A percentile compares a stretch with the other conserved stretches of the same genome.
These are phyloP conservation scores for Saururus chinensis DNA, from an alignment of 164 flowering plant genomes.

Conservation along the genomic window DNA sequence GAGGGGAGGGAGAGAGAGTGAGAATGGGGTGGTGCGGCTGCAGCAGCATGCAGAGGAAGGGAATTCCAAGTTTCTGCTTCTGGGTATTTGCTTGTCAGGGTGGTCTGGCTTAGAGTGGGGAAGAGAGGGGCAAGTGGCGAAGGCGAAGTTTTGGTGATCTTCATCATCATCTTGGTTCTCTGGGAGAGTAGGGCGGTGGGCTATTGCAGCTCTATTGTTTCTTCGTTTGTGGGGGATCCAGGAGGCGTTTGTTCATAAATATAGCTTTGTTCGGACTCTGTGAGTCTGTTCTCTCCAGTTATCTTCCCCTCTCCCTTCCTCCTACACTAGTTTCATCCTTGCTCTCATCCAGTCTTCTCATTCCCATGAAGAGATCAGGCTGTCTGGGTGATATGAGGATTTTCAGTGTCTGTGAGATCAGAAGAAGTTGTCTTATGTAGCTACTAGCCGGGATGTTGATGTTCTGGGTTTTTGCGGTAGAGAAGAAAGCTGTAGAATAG, in stretches of 20 bases:
- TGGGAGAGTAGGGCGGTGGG: slow-evolving; percentile 27
- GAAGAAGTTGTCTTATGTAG: neutral
- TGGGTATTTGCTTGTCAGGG: slow-evolving; percentile 2
- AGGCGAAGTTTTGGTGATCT: slow-evolving; percentile 41
- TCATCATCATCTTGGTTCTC: slow-evolving; percentile 4
- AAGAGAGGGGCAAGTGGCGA: slow-evolving; percentile 37
- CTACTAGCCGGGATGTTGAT: neutral
- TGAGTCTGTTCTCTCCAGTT: slow-evolving; percentile 23
- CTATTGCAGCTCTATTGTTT: no score
- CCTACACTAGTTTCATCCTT: slow-evolving; percentile 1
- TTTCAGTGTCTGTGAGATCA: neutral
- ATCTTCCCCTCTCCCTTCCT: slow-evolving; percentile 26
- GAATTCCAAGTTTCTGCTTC: neutral
- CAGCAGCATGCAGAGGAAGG: slow-evolving; percentile 39
- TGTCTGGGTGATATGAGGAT: neutral
- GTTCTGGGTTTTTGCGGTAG: neutral
- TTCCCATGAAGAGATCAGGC: neutral
- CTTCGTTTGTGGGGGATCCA: slow-evolving; percentile 12
- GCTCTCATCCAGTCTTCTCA: neutral
- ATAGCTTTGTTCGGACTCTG: slow-evolving; percentile 19
- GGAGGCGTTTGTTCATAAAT: slow-evolving; percentile 35
- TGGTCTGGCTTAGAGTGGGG: neutral
- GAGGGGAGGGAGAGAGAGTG: neutral
- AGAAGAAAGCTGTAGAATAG: neutral
- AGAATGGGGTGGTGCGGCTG: slow-evolving; percentile 4